Base-by-base conservation (phyloP, 2,329 filamentous ascomycete genomes). In the Epichloe sylvatica region DNA sequence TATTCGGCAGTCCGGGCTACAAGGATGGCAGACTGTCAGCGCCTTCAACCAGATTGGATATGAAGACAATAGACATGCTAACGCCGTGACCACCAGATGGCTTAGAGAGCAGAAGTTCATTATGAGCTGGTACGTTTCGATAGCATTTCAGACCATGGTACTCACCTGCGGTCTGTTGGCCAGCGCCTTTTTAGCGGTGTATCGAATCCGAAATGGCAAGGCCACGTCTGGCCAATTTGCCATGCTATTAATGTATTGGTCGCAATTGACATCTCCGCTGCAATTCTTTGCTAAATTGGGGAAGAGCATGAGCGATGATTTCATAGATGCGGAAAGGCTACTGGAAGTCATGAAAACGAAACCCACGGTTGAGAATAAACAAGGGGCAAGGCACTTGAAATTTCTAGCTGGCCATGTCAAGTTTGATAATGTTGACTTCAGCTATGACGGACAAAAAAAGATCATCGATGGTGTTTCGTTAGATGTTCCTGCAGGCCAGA, bases 211-310 rank as follows among this genome's bases (percentile, higher is more conserved):
- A 2, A 73, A 71, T n/a, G 75, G 74, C 1, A 65, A 74, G 47
- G 75, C 77, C 4, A 77, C 76, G 5, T 70, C 83, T 11, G 83
- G 83, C 49, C 74, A 83, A 54, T 86, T 88, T 56, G 79, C 84
- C 49, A 78, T 81, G 65, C 70, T 88, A 15, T 67, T 87, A 52
- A 83, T 81, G 48, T 88, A 87, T 62, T 86, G 86, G 82, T 75
- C 76, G 17, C 83, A 87, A 59, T 71, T 88, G 37, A 83, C 83
- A 42, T 75, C 77, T 2, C 84, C 84, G 2, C 71, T 88, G 48
- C 81, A 81, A 55, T 86, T 84, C 63, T 86, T 88, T 59, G 74
- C 76, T 6, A 67, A 68, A 17, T 64, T 80, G 30, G 76, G 77
- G 6, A 77, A 75, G 57, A 73, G 64, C 45, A 71, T 81, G 53